These are phyloP conservation scores for Camellia oleifera DNA, from an alignment of 179 eudicot species.

Conservation along the genomic window DNA sequence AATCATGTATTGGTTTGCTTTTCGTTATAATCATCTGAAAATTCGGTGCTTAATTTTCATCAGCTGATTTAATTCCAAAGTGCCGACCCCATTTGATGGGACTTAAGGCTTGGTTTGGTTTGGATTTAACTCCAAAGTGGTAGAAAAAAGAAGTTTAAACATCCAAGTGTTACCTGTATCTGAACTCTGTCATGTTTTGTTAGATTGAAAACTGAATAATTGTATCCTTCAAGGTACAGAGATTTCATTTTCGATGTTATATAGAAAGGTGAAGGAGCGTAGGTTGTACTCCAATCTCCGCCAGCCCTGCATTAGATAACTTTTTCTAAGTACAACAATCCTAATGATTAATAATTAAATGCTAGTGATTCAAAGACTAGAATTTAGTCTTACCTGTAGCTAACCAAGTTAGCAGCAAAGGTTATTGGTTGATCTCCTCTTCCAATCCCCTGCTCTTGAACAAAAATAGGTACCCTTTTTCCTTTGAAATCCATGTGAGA, in stretches of 20 bases:
- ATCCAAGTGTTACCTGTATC: conserved; percentile 60
- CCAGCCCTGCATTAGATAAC: conserved; percentile 60
- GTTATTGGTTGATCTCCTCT: conserved; percentile 99
- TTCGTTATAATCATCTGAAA: neutral
- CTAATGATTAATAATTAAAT: neutral
- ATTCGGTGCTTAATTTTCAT: neutral
- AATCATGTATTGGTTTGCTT: neutral
- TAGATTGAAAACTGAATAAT: conserved; percentile 77
- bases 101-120: too few relatives aligned
- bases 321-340: neutral
- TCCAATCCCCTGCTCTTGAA: conserved; percentile 98
- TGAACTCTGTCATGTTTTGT: conserved; percentile 78
- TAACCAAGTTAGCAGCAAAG: conserved; percentile 82
- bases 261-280: conserved; percentile 98
- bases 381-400: conserved; percentile 67
- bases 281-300: conserved; percentile 97
- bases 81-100: too few relatives aligned
- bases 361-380: conserved; percentile 4
- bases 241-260: conserved; percentile 93
- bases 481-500: conserved; percentile 95
- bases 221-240: conserved; percentile 85
- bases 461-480: conserved; percentile 88
- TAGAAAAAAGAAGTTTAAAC: neutral
- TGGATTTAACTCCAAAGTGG: neutral
- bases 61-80: neutral